phyloP scores from a whole-genome alignment of 495 filamentous ascomycete genomes.

The Aspergillus funiculosus region DNA sequence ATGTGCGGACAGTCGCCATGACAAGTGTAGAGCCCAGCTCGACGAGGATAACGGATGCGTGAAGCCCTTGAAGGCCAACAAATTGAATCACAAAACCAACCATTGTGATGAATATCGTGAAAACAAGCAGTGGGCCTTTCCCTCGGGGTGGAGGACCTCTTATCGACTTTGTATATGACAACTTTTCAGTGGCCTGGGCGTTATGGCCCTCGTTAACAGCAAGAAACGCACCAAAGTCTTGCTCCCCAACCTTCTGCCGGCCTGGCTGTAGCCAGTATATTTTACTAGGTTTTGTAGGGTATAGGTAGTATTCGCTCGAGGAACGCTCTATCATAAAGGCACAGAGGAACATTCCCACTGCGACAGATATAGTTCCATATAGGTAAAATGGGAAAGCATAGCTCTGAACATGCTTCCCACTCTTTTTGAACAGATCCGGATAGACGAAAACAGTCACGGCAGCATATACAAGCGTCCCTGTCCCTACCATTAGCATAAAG shows the following conservation, averaged over 20 bases:
- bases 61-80: conserved; percentile 43
- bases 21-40: conserved; percentile 41
- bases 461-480: conserved; percentile 32
- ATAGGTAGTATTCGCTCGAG: conserved; percentile 28
- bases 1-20: conserved; percentile 44
- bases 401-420: conserved; percentile 24
- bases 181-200: conserved; percentile 14
- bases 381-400: conserved; percentile 40
- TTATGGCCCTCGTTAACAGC: conserved; percentile 23
- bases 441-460: conserved; percentile 31
- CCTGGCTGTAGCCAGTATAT: conserved; percentile 43
- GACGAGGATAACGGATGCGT: conserved; percentile 43
- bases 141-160: conserved; percentile 9
- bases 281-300: conserved; percentile 29
- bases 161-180: conserved; percentile 34
- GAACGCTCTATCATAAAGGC: conserved; percentile 37
- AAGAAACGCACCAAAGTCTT: conserved; percentile 37
- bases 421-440: conserved; percentile 26
- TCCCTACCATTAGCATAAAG: not conserved
- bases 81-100: conserved; percentile 49
- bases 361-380: conserved; percentile 30
- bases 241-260: conserved; percentile 35
- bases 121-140: conserved; percentile 13
- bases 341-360: conserved; percentile 38
- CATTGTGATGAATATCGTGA: conserved; percentile 28